Evolutionary conservation across 495 filamentous ascomycete species (phyloP).

Genomic region (Hypomontagnella submonticulosa): DNA sequence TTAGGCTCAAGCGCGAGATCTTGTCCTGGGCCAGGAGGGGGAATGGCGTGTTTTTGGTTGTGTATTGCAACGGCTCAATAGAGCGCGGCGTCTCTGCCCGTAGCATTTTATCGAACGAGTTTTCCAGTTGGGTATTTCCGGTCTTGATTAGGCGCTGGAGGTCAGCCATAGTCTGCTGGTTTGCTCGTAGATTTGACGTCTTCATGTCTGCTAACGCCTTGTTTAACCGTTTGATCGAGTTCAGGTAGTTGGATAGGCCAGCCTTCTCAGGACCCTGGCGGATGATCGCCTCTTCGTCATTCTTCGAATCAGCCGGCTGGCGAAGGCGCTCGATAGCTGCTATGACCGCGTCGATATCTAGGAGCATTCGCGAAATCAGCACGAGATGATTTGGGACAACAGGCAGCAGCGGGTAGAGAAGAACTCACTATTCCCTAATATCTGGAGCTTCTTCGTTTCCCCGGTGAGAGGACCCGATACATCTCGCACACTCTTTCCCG

Average conservation of each 20-base stretch:
- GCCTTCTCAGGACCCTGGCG: slow-evolving; percentile 82
- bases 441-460: slow-evolving; percentile 89
- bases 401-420: slow-evolving; percentile 6
- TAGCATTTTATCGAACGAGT: slow-evolving; percentile 78
- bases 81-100: slow-evolving; percentile 73
- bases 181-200: slow-evolving; percentile 86
- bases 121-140: slow-evolving; percentile 84
- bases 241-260: slow-evolving; percentile 85
- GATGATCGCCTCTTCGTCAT: slow-evolving; percentile 90
- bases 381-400: background rate
- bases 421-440: slow-evolving; percentile 76
- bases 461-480: slow-evolving; percentile 93
- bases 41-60: slow-evolving; percentile 80
- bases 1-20: slow-evolving; percentile 59
- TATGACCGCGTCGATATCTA: slow-evolving; percentile 86
- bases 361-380: slow-evolving; percentile 15
- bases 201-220: slow-evolving; percentile 83
- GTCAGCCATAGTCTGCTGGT: slow-evolving; percentile 88
- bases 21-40: slow-evolving; percentile 61
- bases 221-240: slow-evolving; percentile 86
- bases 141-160: slow-evolving; percentile 78
- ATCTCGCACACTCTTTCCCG: slow-evolving; percentile 88
- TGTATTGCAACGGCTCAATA: slow-evolving; percentile 89
- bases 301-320: slow-evolving; percentile 87
- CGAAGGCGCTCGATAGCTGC: slow-evolving; percentile 87